Conservation (phyloP, 169 alveolate species). For the Pseudocohnilembus persalinus region DNA sequence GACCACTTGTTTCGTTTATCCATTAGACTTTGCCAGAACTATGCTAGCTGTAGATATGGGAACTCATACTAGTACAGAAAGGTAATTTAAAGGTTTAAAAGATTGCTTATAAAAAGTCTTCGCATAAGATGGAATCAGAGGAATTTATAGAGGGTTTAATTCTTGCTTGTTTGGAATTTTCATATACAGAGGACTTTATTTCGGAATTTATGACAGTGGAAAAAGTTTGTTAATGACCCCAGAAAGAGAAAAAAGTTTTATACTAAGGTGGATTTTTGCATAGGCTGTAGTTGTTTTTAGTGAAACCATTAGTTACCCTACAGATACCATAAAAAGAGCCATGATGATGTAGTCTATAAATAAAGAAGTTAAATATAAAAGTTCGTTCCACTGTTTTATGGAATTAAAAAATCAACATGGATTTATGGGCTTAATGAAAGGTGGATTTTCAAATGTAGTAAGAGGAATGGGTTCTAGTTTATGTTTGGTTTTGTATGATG, state of each 20-base stretch:
- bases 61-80: constrained; percentile 18
- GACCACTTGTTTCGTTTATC: constrained; percentile 92
- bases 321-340: constrained; percentile 42
- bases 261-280: constrained; percentile 26
- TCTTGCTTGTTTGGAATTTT: constrained; percentile 34
- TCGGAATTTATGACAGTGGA: constrained; percentile 45
- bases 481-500: constrained; percentile 40
- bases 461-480: constrained; percentile 35
- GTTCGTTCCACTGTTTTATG: constrained; percentile 9
- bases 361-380: background rate
- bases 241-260: background rate
- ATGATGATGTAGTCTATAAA: constrained; percentile 37
- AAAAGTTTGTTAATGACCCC: constrained; percentile 5
- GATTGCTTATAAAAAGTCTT: constrained; percentile 32
- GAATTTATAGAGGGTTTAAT: constrained; percentile 38
- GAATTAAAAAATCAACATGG: constrained; percentile 26
- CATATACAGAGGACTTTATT: constrained; percentile 43
- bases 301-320: constrained; percentile 41
- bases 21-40: constrained; percentile 96
- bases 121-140: constrained; percentile 36
- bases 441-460: constrained; percentile 27
- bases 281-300: constrained; percentile 18
- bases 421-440: constrained; percentile 5
- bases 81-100: constrained; percentile 29
- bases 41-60: constrained; percentile 96